A percentile compares a stretch with the other conserved stretches of the same genome.
Conservation (phyloP, 1,284 basidiomycete genomes). For the Pseudozyma tsukubaensis region DNA sequence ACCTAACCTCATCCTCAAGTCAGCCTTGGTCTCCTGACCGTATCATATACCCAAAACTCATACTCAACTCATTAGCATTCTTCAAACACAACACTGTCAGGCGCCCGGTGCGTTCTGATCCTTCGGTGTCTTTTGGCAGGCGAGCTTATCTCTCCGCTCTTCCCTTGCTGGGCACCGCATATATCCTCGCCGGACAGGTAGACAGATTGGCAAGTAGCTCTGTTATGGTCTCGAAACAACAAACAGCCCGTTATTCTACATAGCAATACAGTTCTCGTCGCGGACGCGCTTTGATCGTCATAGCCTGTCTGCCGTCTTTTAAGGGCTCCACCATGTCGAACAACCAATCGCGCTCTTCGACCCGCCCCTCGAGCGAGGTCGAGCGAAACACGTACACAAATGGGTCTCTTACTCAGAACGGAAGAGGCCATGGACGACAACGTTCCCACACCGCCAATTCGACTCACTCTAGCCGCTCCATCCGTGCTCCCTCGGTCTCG, state of each 20-base stretch:
- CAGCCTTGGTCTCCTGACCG: too few relatives aligned
- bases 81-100: too few relatives aligned
- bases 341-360: conserved; percentile 25
- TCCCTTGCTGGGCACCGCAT: conserved; percentile 1
- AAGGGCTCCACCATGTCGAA: conserved; percentile 20
- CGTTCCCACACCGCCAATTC: conserved; percentile 40
- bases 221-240: neutral
- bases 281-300: neutral
- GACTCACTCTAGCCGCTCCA: conserved; percentile 26
- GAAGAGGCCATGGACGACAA: conserved; percentile 23
- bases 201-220: too few relatives aligned
- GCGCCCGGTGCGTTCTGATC: too few relatives aligned
- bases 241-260: neutral
- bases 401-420: conserved; percentile 12
- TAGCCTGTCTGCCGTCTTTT: neutral
- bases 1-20: too few relatives aligned
- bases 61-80: too few relatives aligned
- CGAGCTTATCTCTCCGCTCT: neutral
- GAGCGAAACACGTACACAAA: conserved; percentile 23
- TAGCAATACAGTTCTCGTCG: neutral
- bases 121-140: neutral
- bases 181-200: neutral
- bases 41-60: too few relatives aligned
- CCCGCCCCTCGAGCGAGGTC: conserved; percentile 42
- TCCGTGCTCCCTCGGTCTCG: conserved; percentile 30